Base-by-base conservation (phyloP, 768 basidiomycete genomes). In the Pleurotus eryngii region DNA sequence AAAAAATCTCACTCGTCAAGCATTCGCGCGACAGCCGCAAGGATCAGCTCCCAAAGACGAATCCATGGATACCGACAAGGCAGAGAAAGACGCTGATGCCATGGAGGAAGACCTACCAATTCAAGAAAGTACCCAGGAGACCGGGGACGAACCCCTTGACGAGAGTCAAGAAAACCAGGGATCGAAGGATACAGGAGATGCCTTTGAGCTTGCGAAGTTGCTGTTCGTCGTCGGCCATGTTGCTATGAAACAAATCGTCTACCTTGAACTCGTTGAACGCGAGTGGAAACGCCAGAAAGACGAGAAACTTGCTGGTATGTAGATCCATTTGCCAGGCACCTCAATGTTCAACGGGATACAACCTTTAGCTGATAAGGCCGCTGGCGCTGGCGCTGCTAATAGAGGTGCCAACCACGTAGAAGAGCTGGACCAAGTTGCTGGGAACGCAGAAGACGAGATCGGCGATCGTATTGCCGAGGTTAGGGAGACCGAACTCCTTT, bases 281-380 rank as follows among this genome's bases (percentile, higher is more conserved):
- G 96, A 99, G 67, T 90, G 92, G 85, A 99, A 99, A 74, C 77
- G 95, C 8, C 89, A 96, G 70, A 98, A 97, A 74, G 95, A 97
- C 59, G 92, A 91, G 67, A 87, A 84, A 60, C 85, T 87, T 18
- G 77, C 86, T 57, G 88, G 95, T 92, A 62, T 39, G 84, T 70
- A 11, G 43, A 37, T 24, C n/a, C 22, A 49, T 53, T 4, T 47
- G 8, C 4, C 4, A 37, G 12, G n/a, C 3, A 40, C 17, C 46
- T 39, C 8, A 11, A 55, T 51, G 46, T 15, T 35, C 59, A 11
- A 30, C 22, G 18, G 45, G 4, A 40, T 17, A 4, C 30, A 4
- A 3, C 30, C 11, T 35, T 1, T 62, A 85, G 86, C 81, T 64
- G 89, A 86, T 49, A 92, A 90, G 66, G 76, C 77, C 9, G 74